Evolutionary conservation across 192 early-diverging fungal species (phyloP).

Genomic region (Thoreauomyces humboldtii): DNA sequence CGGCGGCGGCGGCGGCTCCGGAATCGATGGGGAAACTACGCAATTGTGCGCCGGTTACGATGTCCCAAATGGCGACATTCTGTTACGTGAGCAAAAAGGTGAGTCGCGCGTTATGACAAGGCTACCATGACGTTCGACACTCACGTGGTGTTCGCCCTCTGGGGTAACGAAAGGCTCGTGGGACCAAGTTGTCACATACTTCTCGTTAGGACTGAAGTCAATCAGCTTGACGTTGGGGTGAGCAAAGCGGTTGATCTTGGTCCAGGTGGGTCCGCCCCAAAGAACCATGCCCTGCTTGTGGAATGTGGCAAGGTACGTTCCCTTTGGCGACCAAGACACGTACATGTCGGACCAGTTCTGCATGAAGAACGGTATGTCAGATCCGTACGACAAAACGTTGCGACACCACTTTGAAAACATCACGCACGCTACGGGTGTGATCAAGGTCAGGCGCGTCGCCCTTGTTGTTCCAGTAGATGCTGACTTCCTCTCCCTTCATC

Average conservation of each 20-base stretch:
- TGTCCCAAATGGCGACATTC: constrained; percentile 79
- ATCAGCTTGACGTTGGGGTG: constrained; percentile 88
- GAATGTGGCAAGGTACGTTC: constrained; percentile 90
- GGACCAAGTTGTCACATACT: constrained; percentile 86
- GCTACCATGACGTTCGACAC: constrained; percentile 8
- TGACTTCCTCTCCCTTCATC: constrained; percentile 79
- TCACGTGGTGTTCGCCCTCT: constrained; percentile 66
- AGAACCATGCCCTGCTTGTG: constrained; percentile 91
- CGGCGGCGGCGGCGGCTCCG: neutral
- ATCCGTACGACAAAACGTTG: no score
- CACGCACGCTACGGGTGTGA: constrained; percentile 47
- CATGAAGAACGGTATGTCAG: neutral
- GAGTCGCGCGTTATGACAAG: no score
- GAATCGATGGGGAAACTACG: constrained; percentile 79
- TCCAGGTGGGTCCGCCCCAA: constrained; percentile 94
- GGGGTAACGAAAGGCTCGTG: constrained; percentile 75
- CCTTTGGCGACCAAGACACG: constrained; percentile 91
- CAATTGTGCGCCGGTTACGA: constrained; percentile 76
- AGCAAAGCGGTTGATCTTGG: constrained; percentile 85
- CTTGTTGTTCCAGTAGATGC: constrained; percentile 90
- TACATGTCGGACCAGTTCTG: constrained; percentile 94
- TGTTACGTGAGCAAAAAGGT: constrained; percentile 20
- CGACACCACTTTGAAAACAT: no score
- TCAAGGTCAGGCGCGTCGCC: constrained; percentile 75
- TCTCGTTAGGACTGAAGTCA: constrained; percentile 94